Percentiles rank a stretch among this genome's conserved stretches.
Conservation (phyloP, 768 basidiomycete species). For the Lactarius hatsudake region DNA sequence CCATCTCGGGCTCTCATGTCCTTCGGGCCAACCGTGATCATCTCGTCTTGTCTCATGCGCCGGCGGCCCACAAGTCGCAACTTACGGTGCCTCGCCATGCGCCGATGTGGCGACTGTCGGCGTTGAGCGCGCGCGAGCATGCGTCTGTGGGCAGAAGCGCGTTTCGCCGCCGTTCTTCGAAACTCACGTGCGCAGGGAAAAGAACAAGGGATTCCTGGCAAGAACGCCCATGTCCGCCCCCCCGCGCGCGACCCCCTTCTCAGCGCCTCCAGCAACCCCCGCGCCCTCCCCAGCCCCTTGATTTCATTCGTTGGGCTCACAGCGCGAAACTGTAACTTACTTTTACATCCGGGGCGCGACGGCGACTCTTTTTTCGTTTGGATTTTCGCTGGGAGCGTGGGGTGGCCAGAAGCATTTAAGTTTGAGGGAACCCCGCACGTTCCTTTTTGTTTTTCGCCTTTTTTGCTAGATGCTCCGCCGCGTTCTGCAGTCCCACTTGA, state of each 20-base stretch:
- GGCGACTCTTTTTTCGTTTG: neutral
- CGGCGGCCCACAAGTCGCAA: neutral
- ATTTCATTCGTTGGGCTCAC: neutral
- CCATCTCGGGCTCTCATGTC: neutral
- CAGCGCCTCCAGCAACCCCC: neutral
- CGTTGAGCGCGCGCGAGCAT: slow-evolving; percentile 3
- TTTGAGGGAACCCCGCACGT: neutral
- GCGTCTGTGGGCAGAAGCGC: neutral
- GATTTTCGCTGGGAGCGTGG: neutral
- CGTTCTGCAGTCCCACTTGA: neutral
- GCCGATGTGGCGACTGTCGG: neutral
- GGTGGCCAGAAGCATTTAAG: slow-evolving; percentile 4
- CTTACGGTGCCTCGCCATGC: neutral
- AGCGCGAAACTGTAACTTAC: neutral
- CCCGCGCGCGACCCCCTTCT: neutral
- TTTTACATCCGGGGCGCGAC: neutral
- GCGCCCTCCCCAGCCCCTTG: neutral
- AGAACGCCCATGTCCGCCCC: neutral
- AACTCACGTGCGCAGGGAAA: slow-evolving; percentile 9
- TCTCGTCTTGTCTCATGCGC: neutral
- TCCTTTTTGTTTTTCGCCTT: neutral
- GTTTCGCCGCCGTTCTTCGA: neutral
- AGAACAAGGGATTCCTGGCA: slow-evolving; percentile 15
- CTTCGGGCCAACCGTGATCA: neutral
- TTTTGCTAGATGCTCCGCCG: neutral